Base-by-base conservation (phyloP, 257 asterid genomes). In the Galeopsis tetrahit region DNA sequence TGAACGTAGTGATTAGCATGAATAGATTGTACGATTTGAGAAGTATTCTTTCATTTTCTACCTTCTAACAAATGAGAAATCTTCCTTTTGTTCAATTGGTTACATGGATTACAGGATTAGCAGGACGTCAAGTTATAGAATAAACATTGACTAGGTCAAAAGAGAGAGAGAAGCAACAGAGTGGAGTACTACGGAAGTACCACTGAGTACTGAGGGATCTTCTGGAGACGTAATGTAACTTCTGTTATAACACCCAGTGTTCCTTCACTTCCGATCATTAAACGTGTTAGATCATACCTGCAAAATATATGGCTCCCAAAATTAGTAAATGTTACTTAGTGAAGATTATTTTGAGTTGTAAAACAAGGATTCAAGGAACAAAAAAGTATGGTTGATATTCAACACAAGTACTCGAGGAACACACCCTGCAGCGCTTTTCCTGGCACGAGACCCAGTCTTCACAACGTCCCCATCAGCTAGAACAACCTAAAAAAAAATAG, bases 371-470 rank as follows among this genome's bases (percentile, higher is more conserved):
- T 51, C 9, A 49, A n/a, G 56, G 63, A 77, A 80, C 90, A 59
- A n/a, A 59, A n/a, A 49, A 14, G 7, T 5, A n/a, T n/a, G 56
- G 32, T 69, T n/a, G 31, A 74, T 55, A 66, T 36, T 34, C 5
- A n/a, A 70, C 64, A 51, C 21, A 66, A 63, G 38, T 7, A 14
- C 56, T 49, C 9, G 9, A 49, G 56, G 62, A 77, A 81, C 90
- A 62, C 31, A 94, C 99, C 99, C 98, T 36, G 99, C 96, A 76
- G 99, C 96, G 79, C 97, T 95, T 84, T 95, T 95, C 81, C 99
- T 83, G 77, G 99, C 99, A 60, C 97, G 98, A 53, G 98, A 89
- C 75, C 96, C 96, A 63, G 97, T 95, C 94, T 86, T 91, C 77
- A 92, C 85, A 72, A 92, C 79, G 59, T 92, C 96, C 67, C 99